Evolutionary conservation across 2,329 filamentous ascomycete genomes (phyloP).

Genomic region (Claviceps pazoutovae): DNA sequence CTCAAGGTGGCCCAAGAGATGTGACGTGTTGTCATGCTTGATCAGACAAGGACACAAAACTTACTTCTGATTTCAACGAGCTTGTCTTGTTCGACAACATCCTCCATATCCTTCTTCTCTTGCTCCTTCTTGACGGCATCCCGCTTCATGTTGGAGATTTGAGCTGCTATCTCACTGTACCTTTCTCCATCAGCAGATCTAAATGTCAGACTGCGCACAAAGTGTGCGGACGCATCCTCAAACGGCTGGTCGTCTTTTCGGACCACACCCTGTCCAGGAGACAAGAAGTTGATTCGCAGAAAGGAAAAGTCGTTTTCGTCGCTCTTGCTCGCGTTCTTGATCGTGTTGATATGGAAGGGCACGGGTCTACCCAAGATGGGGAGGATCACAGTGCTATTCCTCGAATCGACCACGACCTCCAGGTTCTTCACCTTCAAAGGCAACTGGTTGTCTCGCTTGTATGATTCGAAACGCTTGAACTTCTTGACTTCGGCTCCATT

Average conservation of each 20-base stretch:
- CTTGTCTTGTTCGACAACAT: conserved; percentile 98
- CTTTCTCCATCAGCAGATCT: conserved; percentile 78
- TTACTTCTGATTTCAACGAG: conserved; percentile 83
- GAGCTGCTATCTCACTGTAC: conserved; percentile 79
- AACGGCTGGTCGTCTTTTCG: conserved; percentile 96
- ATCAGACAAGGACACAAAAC: conserved; percentile 13
- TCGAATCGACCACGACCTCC: conserved; percentile 78
- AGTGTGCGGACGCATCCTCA: conserved; percentile 89
- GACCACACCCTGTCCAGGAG: conserved; percentile 91
- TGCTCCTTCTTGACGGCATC: conserved; percentile 84
- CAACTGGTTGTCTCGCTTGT: conserved; percentile 94
- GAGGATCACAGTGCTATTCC: conserved; percentile 79
- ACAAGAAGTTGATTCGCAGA: conserved; percentile 91
- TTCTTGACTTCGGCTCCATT: conserved; percentile 93
- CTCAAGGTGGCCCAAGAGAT: neutral
- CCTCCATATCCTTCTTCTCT: conserved; percentile 98
- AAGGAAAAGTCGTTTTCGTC: conserved; percentile 92
- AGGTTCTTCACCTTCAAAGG: conserved; percentile 71
- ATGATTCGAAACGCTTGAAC: conserved; percentile 98
- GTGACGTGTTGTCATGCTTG: neutral
- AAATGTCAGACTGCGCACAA: conserved; percentile 90
- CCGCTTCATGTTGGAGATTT: conserved; percentile 94
- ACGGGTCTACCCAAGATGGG: conserved; percentile 96
- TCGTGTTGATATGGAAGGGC: conserved; percentile 92
- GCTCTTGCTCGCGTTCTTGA: conserved; percentile 98